Percentiles rank a stretch among this genome's conserved stretches.
These are phyloP conservation scores for Dipodascopsis tothii DNA, from an alignment of 805 yeast species.

Conservation along the genomic window DNA sequence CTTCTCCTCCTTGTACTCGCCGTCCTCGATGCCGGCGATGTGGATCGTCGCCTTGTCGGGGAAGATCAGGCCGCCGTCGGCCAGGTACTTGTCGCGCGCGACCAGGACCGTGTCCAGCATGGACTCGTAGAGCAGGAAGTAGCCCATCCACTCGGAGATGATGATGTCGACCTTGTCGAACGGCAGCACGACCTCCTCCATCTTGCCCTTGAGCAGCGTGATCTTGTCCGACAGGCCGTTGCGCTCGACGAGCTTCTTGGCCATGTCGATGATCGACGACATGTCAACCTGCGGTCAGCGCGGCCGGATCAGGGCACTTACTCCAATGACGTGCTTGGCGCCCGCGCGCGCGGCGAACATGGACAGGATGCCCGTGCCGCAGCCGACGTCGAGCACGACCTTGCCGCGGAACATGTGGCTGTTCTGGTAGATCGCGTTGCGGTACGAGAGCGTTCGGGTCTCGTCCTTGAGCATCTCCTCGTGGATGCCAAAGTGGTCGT, in stretches of 20 bases:
- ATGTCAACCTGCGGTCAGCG: constrained; percentile 43
- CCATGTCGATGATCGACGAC: constrained; percentile 88
- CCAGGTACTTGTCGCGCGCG: constrained; percentile 73
- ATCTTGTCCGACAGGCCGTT: constrained; percentile 76
- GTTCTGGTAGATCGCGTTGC: constrained; percentile 78
- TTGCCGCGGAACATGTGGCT: constrained; percentile 74
- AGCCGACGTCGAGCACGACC: constrained; percentile 85
- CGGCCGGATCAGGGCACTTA: constrained; percentile 25
- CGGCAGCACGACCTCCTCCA: constrained; percentile 71
- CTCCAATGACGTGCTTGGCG: constrained; percentile 82
- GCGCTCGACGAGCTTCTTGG: constrained; percentile 61
- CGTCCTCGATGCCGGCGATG: constrained; percentile 81
- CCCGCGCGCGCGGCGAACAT: constrained; percentile 92
- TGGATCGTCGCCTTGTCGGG: constrained; percentile 70
- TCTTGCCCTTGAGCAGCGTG: constrained; percentile 70
- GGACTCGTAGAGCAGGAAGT: constrained; percentile 74
- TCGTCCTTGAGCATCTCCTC: constrained; percentile 89
- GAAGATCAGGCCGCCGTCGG: constrained; percentile 57
- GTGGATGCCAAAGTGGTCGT: constrained; percentile 85
- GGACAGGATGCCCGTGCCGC: constrained; percentile 86
- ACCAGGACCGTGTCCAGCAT: constrained; percentile 81
- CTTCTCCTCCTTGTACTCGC: constrained; percentile 74
- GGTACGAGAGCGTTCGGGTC: constrained; percentile 71
- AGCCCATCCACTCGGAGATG: constrained; percentile 90
- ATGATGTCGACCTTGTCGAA: constrained; percentile 74